phyloP scores from a whole-genome alignment of 2,329 filamentous ascomycete species.

The Ascochyta viciae-villosae region DNA sequence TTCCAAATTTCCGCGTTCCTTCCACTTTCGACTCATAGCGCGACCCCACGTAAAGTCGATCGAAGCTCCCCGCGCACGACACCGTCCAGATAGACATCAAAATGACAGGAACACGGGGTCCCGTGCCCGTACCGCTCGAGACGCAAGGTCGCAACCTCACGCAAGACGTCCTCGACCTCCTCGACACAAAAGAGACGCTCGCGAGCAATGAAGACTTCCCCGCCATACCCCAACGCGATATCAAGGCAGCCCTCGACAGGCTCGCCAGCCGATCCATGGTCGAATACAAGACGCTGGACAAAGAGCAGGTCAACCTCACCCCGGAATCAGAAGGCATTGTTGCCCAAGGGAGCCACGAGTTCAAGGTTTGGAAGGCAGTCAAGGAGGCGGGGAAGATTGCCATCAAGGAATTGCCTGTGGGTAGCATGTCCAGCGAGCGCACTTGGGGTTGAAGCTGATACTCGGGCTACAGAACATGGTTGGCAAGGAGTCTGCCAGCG shows the following conservation, averaged over 20 bases:
- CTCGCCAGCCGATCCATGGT: slow-evolving; percentile 87
- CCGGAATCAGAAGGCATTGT: slow-evolving; percentile 79
- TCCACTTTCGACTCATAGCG: slow-evolving; percentile 39
- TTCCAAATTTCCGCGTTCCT: slow-evolving; percentile 30
- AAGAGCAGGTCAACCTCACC: slow-evolving; percentile 78
- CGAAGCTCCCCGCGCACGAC: slow-evolving; percentile 21
- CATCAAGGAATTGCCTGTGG: slow-evolving; percentile 57
- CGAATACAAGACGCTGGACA: slow-evolving; percentile 81
- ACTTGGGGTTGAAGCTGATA: slow-evolving; percentile 27
- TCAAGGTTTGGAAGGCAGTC: slow-evolving; percentile 59
- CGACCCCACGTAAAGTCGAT: slow-evolving; percentile 28
- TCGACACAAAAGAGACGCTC: slow-evolving; percentile 57
- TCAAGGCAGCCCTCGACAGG: slow-evolving; percentile 90
- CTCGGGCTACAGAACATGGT: slow-evolving; percentile 58
- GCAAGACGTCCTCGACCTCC: slow-evolving; percentile 81
- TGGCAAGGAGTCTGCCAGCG: slow-evolving; percentile 77
- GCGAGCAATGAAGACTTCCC: slow-evolving; percentile 61
- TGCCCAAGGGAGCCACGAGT: slow-evolving; percentile 59
- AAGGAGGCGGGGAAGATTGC: slow-evolving; percentile 53
- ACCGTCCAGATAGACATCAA: slow-evolving; percentile 24
- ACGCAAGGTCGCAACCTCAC: slow-evolving; percentile 62
- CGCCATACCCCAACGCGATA: slow-evolving; percentile 53
- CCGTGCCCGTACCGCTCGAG: slow-evolving; percentile 54
- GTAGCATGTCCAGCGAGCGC: slow-evolving; percentile 15
- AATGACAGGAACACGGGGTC: slow-evolving; percentile 57